phyloP scores from a whole-genome alignment of 2,329 filamentous ascomycete genomes.

The Didymella sp. region DNA sequence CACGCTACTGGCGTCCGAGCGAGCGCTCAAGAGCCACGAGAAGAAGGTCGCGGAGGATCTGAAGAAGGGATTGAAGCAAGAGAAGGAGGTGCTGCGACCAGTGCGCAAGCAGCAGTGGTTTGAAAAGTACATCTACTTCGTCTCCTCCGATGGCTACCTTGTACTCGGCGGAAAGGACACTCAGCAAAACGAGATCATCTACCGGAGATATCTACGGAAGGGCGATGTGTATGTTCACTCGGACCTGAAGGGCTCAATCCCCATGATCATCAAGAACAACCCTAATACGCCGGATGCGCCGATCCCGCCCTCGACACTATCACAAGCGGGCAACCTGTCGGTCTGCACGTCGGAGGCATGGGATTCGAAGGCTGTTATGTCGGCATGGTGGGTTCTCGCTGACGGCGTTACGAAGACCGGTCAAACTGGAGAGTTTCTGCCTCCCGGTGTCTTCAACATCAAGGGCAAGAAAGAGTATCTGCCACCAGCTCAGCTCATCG shows the following conservation, averaged over 20 bases:
- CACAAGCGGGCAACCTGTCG: conserved; percentile 84
- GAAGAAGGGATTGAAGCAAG: conserved; percentile 86
- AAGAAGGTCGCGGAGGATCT: conserved; percentile 86
- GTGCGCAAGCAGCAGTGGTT: conserved; percentile 91
- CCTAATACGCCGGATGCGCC: conserved; percentile 78
- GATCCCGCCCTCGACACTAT: conserved; percentile 88
- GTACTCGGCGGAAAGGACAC: conserved; percentile 88
- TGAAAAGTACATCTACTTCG: conserved; percentile 95
- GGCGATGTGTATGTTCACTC: conserved; percentile 94
- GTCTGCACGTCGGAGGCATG: conserved; percentile 89
- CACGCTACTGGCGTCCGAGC: conserved; percentile 79
- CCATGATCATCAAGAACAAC: conserved; percentile 91
- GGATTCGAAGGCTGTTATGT: conserved; percentile 96
- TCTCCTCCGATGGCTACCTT: conserved; percentile 93
- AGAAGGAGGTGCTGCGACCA: conserved; percentile 84
- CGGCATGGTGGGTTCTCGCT: conserved; percentile 92
- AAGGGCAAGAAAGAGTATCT: conserved; percentile 89
- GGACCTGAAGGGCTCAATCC: conserved; percentile 81
- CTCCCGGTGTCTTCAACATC: conserved; percentile 79
- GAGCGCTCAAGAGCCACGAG: conserved; percentile 87
- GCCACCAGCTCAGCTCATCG: conserved; percentile 82
- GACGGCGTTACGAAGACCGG: conserved; percentile 90
- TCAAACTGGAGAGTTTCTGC: conserved; percentile 78
- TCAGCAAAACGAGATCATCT: conserved; percentile 91
- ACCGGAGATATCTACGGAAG: conserved; percentile 81